These are phyloP conservation scores for Ogataea methanolica DNA, from an alignment of 805 yeast species.

Conservation along the genomic window DNA sequence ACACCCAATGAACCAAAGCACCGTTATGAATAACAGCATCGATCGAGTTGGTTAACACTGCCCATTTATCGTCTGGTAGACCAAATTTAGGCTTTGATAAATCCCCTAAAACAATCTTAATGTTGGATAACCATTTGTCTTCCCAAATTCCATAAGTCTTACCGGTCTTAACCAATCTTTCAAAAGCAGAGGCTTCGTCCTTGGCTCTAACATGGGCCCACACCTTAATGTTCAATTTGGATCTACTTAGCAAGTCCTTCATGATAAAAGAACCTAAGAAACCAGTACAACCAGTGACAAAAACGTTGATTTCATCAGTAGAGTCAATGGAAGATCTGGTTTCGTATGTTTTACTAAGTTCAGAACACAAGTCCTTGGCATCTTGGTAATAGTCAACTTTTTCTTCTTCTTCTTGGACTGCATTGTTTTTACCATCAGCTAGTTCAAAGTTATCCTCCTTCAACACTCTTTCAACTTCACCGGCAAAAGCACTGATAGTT, in stretches of 20 bases:
- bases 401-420: conserved; percentile 21
- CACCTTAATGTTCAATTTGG: conserved; percentile 47
- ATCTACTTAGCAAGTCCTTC: conserved; percentile 64
- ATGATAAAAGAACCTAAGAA: conserved; percentile 89
- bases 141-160: conserved; percentile 80
- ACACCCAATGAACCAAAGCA: conserved; percentile 98
- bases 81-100: conserved; percentile 75
- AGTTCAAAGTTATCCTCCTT: conserved; percentile 45
- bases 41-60: conserved; percentile 46
- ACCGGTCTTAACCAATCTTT: conserved; percentile 72
- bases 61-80: conserved; percentile 53
- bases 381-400: conserved; percentile 63
- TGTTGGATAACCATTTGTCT: conserved; percentile 48
- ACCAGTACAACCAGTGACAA: conserved; percentile 95
- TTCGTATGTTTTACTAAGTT: conserved; percentile 40
- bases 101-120: conserved; percentile 80
- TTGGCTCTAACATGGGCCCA: conserved; percentile 91
- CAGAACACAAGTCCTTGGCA: conserved; percentile 50
- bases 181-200: conserved; percentile 61
- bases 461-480: conserved; percentile 57
- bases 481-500: conserved; percentile 74
- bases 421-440: conserved; percentile 31
- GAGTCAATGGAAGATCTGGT: conserved; percentile 31
- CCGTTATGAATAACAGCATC: conserved; percentile 94
- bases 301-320: conserved; percentile 39